Percentiles rank a stretch among this genome's conserved stretches.
These are phyloP conservation scores for Brettanomyces naardenensis DNA, from an alignment of 805 yeast species.

Conservation along the genomic window DNA sequence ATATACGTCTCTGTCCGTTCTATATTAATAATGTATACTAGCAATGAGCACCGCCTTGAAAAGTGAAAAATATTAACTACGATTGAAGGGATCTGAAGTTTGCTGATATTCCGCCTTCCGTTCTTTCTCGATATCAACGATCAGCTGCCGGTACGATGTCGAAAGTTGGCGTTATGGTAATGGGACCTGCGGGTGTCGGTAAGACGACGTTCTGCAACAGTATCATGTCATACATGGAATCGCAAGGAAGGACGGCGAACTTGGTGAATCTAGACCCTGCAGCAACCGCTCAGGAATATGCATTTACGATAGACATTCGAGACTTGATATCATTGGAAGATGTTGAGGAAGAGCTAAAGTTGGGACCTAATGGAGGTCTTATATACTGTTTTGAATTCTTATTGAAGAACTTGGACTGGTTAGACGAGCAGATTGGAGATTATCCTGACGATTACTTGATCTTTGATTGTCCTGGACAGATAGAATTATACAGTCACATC, in stretches of 20 bases:
- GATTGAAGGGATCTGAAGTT: too few species aligned
- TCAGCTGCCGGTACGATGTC: too few species aligned
- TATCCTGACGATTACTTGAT: slow-evolving; percentile 89
- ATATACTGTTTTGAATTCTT: slow-evolving; percentile 91
- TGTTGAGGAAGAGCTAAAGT: slow-evolving; percentile 88
- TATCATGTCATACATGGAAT: slow-evolving; percentile 78
- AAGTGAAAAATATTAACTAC: too few species aligned
- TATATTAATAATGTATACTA: too few species aligned
- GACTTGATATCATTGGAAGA: slow-evolving; percentile 87
- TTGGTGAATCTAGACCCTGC: slow-evolving; percentile 96
- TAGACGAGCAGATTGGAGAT: slow-evolving; percentile 95
- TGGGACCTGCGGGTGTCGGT: slow-evolving; percentile 99
- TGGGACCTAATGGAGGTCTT: slow-evolving; percentile 94
- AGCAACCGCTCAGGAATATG: slow-evolving; percentile 87
- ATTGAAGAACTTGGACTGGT: slow-evolving; percentile 88
- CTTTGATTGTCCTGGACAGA: slow-evolving; percentile 96
- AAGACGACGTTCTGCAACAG: slow-evolving; percentile 89
- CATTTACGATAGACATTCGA: slow-evolving; percentile 86
- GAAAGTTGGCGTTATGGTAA: slow-evolving; percentile 84
- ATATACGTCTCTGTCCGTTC: too few species aligned
- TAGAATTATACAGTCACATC: slow-evolving; percentile 88
- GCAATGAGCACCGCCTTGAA: too few species aligned
- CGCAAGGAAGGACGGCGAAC: slow-evolving; percentile 88
- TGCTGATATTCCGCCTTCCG: too few species aligned
- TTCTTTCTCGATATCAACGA: too few species aligned